Evolutionary conservation across 257 asterid genomes (phyloP).

Genomic region (Voacanga thouarsii): DNA sequence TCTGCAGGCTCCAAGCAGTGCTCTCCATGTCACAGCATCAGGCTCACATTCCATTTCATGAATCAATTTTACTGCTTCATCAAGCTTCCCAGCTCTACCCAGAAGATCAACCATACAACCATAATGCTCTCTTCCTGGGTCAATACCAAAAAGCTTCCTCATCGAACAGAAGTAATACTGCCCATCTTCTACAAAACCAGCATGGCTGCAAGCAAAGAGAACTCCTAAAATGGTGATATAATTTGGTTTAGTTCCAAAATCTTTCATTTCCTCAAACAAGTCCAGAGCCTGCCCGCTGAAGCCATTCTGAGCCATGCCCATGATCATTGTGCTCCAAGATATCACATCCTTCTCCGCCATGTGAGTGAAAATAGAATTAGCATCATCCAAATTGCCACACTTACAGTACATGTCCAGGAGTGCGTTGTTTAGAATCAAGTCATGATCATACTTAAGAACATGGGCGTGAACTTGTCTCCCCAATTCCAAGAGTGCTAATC

Average conservation of each 20-base stretch:
- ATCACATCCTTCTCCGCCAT: slow-evolving; percentile 77
- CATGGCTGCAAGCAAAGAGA: slow-evolving; percentile 90
- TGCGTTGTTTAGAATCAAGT: slow-evolving; percentile 76
- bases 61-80: slow-evolving; percentile 63
- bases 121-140: slow-evolving; percentile 84
- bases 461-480: slow-evolving; percentile 89
- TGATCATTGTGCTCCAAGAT: slow-evolving; percentile 96
- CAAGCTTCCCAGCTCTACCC: slow-evolving; percentile 82
- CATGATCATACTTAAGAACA: slow-evolving; percentile 63
- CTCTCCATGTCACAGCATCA: slow-evolving; percentile 84
- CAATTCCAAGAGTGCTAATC: slow-evolving; percentile 74
- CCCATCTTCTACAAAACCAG: slow-evolving; percentile 76
- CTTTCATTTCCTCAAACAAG: slow-evolving; percentile 61
- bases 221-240: slow-evolving; percentile 71
- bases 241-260: slow-evolving; percentile 57
- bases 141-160: slow-evolving; percentile 61
- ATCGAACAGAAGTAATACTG: slow-evolving; percentile 55
- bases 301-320: slow-evolving; percentile 91
- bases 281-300: slow-evolving; percentile 68
- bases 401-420: slow-evolving; percentile 92
- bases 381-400: slow-evolving; percentile 75
- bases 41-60: slow-evolving; percentile 67
- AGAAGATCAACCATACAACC: slow-evolving; percentile 94
- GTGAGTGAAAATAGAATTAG: slow-evolving; percentile 47
- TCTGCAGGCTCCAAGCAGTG: slow-evolving; percentile 87